phyloP scores from a whole-genome alignment of 345 rosid species.

The Rhodamnia rubescens region DNA sequence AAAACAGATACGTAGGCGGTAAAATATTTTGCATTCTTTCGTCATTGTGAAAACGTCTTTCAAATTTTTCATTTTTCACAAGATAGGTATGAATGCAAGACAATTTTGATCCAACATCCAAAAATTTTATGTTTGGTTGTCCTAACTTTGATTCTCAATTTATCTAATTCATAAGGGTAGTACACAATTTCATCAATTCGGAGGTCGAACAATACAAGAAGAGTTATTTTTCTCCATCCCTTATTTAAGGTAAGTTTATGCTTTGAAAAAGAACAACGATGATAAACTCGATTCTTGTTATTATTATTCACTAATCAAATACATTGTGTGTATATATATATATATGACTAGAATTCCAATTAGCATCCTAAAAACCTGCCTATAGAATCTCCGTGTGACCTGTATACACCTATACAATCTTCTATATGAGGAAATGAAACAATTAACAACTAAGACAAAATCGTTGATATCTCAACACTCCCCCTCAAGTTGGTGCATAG shows the following conservation, averaged over 20 bases:
- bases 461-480: no score
- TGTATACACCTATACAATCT: no score
- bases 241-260: background rate
- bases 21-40: background rate
- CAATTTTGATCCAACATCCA: background rate
- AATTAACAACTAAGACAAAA: no score
- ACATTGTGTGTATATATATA: no score
- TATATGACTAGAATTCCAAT: no score
- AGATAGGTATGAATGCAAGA: background rate
- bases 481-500: no score
- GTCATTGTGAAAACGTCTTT: background rate
- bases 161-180: background rate
- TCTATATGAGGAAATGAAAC: no score
- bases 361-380: no score
- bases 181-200: background rate
- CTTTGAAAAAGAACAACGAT: no score
- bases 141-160: background rate
- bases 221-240: background rate
- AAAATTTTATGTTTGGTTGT: background rate
- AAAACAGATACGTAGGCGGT: background rate
- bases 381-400: no score
- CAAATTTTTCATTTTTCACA: accelerated
- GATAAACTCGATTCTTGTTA: no score
- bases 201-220: background rate
- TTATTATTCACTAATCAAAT: no score